Evolutionary conservation across 2,329 filamentous ascomycete species (phyloP), one percentile per base, ranked within the genome.

Genomic region (Ramularia collo-cygni): DNA sequence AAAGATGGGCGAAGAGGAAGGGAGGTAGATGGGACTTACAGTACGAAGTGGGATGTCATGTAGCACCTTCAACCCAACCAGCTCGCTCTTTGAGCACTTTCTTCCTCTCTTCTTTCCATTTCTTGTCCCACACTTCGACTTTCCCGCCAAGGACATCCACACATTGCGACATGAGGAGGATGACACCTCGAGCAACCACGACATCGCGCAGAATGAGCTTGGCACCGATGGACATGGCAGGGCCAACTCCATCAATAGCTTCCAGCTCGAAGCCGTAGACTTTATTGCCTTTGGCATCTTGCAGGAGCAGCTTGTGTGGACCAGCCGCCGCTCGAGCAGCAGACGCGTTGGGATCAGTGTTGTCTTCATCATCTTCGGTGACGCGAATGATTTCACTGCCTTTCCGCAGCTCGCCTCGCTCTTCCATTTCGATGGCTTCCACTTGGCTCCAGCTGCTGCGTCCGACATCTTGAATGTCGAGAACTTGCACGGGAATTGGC

Each of bases 361-460:
- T 61, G 6, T 69, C 70, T 4, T 70, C 71, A 2, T 71, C 72
- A 8, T 70, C 70, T 3, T 71, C 70, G 1, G 79, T 73, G 0
- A 92, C 75, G 3, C 90, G 75, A 13, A 96, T 78, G 19, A 98
- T 78, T 60, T 95, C 84, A 8, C 88, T 68, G 0, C 92, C 92
- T 28, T 78, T 75, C 1, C 75, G 85, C 48, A 70, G 76, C 64
- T 90, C 85, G 1, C 85, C 85, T 9, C 83, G 73, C 55, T 83
- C 79, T 31, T 79, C 69, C 30, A 79, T 75, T 61, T 90, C 85
- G 5, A 92, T 77, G 24, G 81, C 79, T 61, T 95, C 87, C 21
- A 95, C 75, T 62, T 95, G 87, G 48, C 86, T 82, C 86, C 89
- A 94, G 37, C 83, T 75, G 53, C 83, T 87, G 37, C 76, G 73